Conservation (phyloP, 306 rosid genomes). For the Medicago lupulina region DNA sequence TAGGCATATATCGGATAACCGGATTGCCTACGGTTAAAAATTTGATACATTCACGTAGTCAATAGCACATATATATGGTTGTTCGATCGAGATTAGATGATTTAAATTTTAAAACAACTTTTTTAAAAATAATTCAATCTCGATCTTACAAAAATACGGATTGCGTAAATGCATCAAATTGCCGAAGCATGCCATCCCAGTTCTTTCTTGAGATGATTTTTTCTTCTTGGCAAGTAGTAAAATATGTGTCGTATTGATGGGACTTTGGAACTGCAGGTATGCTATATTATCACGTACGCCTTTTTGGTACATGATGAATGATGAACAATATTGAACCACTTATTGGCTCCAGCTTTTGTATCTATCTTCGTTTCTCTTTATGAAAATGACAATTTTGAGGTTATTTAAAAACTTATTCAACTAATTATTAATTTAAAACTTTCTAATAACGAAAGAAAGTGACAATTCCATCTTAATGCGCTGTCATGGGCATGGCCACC, state of each 20-base stretch:
- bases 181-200: too few species aligned
- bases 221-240: background rate
- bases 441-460: constrained; percentile 20
- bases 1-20: too few species aligned
- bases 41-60: too few species aligned
- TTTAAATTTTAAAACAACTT: too few species aligned
- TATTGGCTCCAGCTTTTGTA: constrained; percentile 42
- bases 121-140: too few species aligned
- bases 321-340: constrained; percentile 27
- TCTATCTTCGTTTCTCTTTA: constrained; percentile 32
- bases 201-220: background rate
- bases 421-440: background rate
- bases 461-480: constrained; percentile 38
- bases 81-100: too few species aligned
- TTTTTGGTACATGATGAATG: constrained; percentile 21
- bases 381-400: constrained; percentile 38
- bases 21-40: too few species aligned
- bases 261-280: constrained; percentile 42
- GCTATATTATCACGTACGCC: constrained; percentile 22
- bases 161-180: too few species aligned
- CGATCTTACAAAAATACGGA: too few species aligned
- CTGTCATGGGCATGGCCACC: constrained; percentile 37
- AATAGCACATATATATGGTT: too few species aligned
- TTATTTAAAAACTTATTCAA: constrained; percentile 2
- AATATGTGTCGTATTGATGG: constrained; percentile 34